Evolutionary conservation across 1,284 basidiomycete genomes (phyloP), one percentile per base, ranked within the genome.

Genomic region (Moniliella sp.): DNA sequence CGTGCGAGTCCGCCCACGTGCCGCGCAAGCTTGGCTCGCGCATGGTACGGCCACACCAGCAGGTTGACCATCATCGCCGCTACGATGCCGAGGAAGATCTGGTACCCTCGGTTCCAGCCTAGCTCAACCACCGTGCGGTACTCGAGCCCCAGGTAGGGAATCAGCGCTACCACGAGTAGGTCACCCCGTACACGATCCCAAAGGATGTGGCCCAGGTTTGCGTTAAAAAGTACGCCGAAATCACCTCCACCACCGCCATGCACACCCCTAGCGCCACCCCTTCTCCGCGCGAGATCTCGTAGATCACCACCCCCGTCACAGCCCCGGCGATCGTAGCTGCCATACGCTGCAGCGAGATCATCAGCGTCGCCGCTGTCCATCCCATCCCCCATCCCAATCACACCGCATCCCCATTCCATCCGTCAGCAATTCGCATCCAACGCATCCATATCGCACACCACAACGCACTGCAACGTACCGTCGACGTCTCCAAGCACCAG

Each of bases 401-500:
- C n/a, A n/a, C n/a, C n/a, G n/a, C n/a, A n/a, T n/a, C n/a, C n/a
- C n/a, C n/a, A n/a, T n/a, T n/a, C n/a, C n/a, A n/a, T n/a, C n/a
- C n/a, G n/a, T n/a, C n/a, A n/a, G n/a, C n/a, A n/a, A n/a, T n/a
- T n/a, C n/a, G n/a, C n/a, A n/a, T n/a, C n/a, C n/a, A n/a, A n/a
- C n/a, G n/a, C n/a, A n/a, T n/a, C n/a, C n/a, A n/a, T n/a, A n/a
- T n/a, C n/a, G n/a, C n/a, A n/a, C n/a, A n/a, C n/a, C n/a, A n/a
- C n/a, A n/a, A n/a, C n/a, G n/a, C n/a, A n/a, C n/a, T n/a, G n/a
- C n/a, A n/a, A n/a, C n/a, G n/a, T n/a, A n/a, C n/a, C n/a, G 65
- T 66, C 4, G 62, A 62, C 8, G 62, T 58, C 30, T 68, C 66
- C 18, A 67, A 42, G 7, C 65, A 64, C 38, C 63, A 67, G 39